Evolutionary conservation across 257 asterid species (phyloP).

Genomic region (Nicotiana knightiana): DNA sequence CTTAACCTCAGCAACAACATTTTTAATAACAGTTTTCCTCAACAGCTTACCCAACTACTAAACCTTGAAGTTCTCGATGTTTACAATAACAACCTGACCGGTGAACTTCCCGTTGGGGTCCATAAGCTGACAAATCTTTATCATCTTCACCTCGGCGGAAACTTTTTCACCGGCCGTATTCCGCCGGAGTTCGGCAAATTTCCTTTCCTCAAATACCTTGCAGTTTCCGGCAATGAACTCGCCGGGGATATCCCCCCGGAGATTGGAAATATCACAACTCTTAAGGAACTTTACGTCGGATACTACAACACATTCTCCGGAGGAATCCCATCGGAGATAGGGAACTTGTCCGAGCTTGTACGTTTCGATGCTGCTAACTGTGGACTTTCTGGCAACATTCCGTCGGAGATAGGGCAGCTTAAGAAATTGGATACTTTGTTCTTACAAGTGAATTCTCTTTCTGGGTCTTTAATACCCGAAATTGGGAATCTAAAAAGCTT

Average conservation of each 20-base stretch:
- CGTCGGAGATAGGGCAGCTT: constrained; percentile 58
- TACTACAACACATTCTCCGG: constrained; percentile 68
- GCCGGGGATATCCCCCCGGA: constrained; percentile 60
- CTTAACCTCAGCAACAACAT: constrained; percentile 72
- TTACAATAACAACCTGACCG: constrained; percentile 75
- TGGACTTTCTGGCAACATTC: constrained; percentile 70
- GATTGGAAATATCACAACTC: constrained; percentile 53
- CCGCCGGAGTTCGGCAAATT: constrained; percentile 62
- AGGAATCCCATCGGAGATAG: constrained; percentile 73
- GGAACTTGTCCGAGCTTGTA: constrained; percentile 49
- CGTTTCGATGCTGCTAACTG: constrained; percentile 82
- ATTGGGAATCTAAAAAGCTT: constrained; percentile 60
- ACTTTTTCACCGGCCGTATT: constrained; percentile 54
- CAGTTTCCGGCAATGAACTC: constrained; percentile 78
- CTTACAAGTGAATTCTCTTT: constrained; percentile 75
- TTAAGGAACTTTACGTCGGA: constrained; percentile 74
- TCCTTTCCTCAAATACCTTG: constrained; percentile 54
- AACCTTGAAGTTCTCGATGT: constrained; percentile 64
- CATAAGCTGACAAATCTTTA: constrained; percentile 38
- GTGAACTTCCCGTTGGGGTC: constrained; percentile 48
- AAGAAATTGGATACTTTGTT: constrained; percentile 79
- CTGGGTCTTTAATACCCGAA: constrained; percentile 61
- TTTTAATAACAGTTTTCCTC: constrained; percentile 52
- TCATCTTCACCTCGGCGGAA: constrained; percentile 80
- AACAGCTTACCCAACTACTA: constrained; percentile 35